Evolutionary conservation across 2,329 filamentous ascomycete genomes (phyloP).

Genomic region (Arthroderma sp.): DNA sequence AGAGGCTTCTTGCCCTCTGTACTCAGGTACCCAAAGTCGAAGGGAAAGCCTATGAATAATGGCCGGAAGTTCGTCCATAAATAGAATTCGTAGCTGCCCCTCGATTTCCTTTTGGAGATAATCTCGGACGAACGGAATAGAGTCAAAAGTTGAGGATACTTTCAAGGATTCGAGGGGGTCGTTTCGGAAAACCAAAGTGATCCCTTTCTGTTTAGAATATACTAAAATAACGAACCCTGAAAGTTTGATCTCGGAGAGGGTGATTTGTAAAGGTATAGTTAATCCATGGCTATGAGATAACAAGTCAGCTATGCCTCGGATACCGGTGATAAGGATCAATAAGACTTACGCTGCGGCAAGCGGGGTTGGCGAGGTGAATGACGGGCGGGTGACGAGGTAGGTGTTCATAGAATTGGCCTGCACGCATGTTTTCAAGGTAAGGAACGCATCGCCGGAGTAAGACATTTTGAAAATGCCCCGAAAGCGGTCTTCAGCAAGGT

Average conservation of each 20-base stretch:
- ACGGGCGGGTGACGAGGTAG: conserved; percentile 79
- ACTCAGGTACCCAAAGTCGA: conserved; percentile 79
- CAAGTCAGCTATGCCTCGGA: not conserved
- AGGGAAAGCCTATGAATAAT: conserved; percentile 90
- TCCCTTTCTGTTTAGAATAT: conserved; percentile 91
- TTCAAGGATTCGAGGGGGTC: conserved; percentile 95
- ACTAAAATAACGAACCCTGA: conserved; percentile 96
- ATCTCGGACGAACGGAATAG: conserved; percentile 94
- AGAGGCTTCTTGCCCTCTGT: conserved; percentile 44
- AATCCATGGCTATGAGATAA: conserved; percentile 50
- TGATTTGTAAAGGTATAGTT: conserved; percentile 96
- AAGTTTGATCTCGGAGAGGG: conserved; percentile 84
- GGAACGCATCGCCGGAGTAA: conserved; percentile 86
- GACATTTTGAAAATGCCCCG: conserved; percentile 99
- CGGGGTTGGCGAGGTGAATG: conserved; percentile 84
- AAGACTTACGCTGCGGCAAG: conserved; percentile 58
- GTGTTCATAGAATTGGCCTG: conserved; percentile 98
- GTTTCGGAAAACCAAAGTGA: conserved; percentile 95
- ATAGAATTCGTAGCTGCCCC: conserved; percentile 75
- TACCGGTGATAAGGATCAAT: not conserved
- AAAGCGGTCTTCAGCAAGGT: conserved; percentile 92
- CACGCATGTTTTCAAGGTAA: conserved; percentile 89
- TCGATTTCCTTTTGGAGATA: conserved; percentile 96
- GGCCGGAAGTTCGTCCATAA: conserved; percentile 95
- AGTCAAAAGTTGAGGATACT: conserved; percentile 97